Evolutionary conservation across 2,329 filamentous ascomycete genomes (phyloP).

Genomic region (Penicillium polonicum): DNA sequence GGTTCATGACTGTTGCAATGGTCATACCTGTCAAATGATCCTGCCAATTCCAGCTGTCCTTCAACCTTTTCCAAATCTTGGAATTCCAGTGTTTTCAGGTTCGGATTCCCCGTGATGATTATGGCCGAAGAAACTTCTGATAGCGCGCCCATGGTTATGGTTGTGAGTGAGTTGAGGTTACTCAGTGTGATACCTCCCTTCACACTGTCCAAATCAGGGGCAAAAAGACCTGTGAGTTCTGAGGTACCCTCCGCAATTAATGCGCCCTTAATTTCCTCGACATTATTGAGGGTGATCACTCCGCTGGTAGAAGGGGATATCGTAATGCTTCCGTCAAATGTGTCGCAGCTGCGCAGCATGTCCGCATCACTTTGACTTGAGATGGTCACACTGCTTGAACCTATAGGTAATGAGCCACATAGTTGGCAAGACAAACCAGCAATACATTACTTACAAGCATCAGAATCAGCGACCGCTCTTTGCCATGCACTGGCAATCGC

Average conservation of each 20-base stretch:
- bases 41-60: conserved; percentile 24
- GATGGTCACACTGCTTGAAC: conserved; percentile 48
- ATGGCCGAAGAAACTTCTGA: conserved; percentile 20
- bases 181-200: conserved; percentile 20
- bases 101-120: conserved; percentile 22
- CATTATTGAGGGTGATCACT: conserved; percentile 42
- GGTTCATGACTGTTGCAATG: background rate
- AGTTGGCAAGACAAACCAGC: background rate
- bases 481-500: conserved; percentile 10
- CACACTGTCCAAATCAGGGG: conserved; percentile 24
- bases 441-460: conserved; percentile 6
- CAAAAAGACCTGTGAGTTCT: conserved; percentile 16
- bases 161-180: conserved; percentile 20
- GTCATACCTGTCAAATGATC: conserved; percentile 26
- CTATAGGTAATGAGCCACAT: conserved; percentile 16
- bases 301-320: conserved; percentile 41
- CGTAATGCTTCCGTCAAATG: conserved; percentile 42
- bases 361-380: conserved; percentile 31
- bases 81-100: conserved; percentile 21
- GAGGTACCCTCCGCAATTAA: conserved; percentile 21
- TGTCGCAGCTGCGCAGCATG: conserved; percentile 38
- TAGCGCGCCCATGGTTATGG: conserved; percentile 21
- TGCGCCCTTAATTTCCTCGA: conserved; percentile 30
- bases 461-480: conserved; percentile 6
- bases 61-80: conserved; percentile 25